phyloP scores from a whole-genome alignment of 2,329 filamentous ascomycete species.

The Xylariales sp. region DNA sequence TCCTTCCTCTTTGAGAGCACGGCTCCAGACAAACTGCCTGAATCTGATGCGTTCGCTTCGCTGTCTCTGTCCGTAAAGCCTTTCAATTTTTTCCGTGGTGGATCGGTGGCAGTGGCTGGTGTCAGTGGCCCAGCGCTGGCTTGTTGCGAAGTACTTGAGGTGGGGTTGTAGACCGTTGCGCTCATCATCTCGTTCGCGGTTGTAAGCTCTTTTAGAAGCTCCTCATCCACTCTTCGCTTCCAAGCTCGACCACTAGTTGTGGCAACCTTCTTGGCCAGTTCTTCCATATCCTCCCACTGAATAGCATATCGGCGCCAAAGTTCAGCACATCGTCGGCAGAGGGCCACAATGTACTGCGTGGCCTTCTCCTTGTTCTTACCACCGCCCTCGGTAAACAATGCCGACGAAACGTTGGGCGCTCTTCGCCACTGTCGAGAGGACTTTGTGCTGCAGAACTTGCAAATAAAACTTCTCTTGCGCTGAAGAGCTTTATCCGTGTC shows the following conservation, averaged over 20 bases:
- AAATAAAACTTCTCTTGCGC: constrained; percentile 81
- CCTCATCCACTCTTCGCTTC: constrained; percentile 89
- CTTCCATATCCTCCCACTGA: constrained; percentile 91
- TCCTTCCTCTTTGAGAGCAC: constrained; percentile 55
- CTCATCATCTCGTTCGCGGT: constrained; percentile 59
- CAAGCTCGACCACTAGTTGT: constrained; percentile 75
- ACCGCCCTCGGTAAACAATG: constrained; percentile 61
- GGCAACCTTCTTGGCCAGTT: constrained; percentile 82
- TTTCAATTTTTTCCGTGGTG: constrained; percentile 61
- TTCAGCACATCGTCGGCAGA: constrained; percentile 87
- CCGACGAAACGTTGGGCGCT: constrained; percentile 73
- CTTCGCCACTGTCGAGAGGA: constrained; percentile 86
- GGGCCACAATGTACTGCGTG: constrained; percentile 68
- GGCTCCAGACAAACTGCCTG: constrained; percentile 36
- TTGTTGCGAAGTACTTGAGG: constrained; percentile 21
- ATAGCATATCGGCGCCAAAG: constrained; percentile 95
- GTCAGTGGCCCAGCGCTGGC: constrained; percentile 26
- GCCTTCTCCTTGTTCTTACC: constrained; percentile 76
- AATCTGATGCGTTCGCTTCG: constrained; percentile 42
- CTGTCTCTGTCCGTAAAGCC: constrained; percentile 45
- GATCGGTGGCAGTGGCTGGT: constrained; percentile 42
- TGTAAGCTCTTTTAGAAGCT: constrained; percentile 71
- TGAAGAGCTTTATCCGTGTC: constrained; percentile 78
- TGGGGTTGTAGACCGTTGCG: constrained; percentile 33
- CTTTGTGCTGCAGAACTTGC: constrained; percentile 85